These are phyloP conservation scores for Isabelozyma rhagii DNA, from an alignment of 805 yeast species.

Conservation along the genomic window DNA sequence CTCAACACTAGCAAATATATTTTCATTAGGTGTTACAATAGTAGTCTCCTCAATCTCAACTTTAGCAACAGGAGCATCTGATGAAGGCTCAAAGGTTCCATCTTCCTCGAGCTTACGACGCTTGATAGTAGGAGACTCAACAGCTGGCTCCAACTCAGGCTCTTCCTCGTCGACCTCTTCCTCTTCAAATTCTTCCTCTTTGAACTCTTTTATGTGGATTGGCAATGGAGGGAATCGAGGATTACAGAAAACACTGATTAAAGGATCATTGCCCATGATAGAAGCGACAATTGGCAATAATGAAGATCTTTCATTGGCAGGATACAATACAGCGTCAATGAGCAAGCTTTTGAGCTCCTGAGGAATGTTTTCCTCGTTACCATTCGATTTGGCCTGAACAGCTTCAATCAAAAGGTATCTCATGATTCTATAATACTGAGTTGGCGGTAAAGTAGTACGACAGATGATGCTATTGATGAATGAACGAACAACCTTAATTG, in stretches of 20 bases:
- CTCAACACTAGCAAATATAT: not conserved
- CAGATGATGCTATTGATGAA: slow-evolving; percentile 52
- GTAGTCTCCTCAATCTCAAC: not conserved
- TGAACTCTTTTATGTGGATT: slow-evolving; percentile 20
- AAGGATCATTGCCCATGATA: slow-evolving; percentile 47
- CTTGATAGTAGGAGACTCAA: slow-evolving; percentile 38
- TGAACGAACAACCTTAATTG: slow-evolving; percentile 30
- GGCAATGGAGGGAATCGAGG: slow-evolving; percentile 69
- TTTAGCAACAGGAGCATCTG: not conserved
- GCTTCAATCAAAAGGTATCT: slow-evolving; percentile 35
- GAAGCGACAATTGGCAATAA: slow-evolving; percentile 67
- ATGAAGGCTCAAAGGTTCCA: not conserved
- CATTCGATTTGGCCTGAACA: slow-evolving; percentile 17
- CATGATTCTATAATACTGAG: slow-evolving; percentile 58
- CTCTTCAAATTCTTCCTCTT: slow-evolving; percentile 36
- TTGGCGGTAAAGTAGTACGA: slow-evolving; percentile 53
- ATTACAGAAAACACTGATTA: slow-evolving; percentile 60
- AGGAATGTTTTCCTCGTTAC: slow-evolving; percentile 19
- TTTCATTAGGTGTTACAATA: not conserved
- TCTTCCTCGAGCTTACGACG: not conserved
- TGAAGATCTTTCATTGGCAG: slow-evolving; percentile 62
- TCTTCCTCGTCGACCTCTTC: slow-evolving; percentile 35
- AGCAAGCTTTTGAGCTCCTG: slow-evolving; percentile 36
- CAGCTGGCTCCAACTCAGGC: slow-evolving; percentile 22
- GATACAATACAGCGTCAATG: slow-evolving; percentile 59